phyloP scores from a whole-genome alignment of 1,284 basidiomycete species.

The Hymenochaete sp. region DNA sequence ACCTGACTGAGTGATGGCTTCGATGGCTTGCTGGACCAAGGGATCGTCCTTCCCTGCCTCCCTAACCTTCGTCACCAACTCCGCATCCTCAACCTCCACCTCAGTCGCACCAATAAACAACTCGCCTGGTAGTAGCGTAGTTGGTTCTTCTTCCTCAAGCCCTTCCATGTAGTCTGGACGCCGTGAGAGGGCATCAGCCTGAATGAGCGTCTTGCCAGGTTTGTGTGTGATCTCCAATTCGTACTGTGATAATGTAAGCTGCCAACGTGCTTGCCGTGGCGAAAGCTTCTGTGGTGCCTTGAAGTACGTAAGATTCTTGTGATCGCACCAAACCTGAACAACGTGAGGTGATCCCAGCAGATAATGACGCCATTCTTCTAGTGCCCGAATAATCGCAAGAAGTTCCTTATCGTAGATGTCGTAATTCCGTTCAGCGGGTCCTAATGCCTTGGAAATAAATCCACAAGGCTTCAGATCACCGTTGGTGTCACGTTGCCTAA shows the following conservation, averaged over 20 bases:
- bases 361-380: slow-evolving; percentile 29
- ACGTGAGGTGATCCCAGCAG: slow-evolving; percentile 19
- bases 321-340: slow-evolving; percentile 25
- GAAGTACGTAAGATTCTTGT: slow-evolving; percentile 27
- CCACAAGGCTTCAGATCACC: slow-evolving; percentile 22
- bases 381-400: slow-evolving; percentile 26
- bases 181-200: slow-evolving; percentile 27
- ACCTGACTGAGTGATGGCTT: neutral
- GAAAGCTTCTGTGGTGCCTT: slow-evolving; percentile 19
- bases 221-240: slow-evolving; percentile 24
- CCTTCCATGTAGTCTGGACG: slow-evolving; percentile 17
- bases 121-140: too few relatives aligned
- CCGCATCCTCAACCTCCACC: slow-evolving; percentile 8
- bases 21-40: neutral
- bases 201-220: slow-evolving; percentile 21
- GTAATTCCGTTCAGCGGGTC: slow-evolving; percentile 29
- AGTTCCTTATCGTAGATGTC: slow-evolving; percentile 32
- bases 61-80: neutral
- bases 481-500: too few relatives aligned
- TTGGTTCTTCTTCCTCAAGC: slow-evolving; percentile 7
- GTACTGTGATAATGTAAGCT: slow-evolving; percentile 21
- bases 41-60: neutral
- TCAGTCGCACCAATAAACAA: too few relatives aligned
- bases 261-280: slow-evolving; percentile 27
- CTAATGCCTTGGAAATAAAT: slow-evolving; percentile 23